phyloP scores from a whole-genome alignment of 768 basidiomycete species.

The Suillus subluteus region DNA sequence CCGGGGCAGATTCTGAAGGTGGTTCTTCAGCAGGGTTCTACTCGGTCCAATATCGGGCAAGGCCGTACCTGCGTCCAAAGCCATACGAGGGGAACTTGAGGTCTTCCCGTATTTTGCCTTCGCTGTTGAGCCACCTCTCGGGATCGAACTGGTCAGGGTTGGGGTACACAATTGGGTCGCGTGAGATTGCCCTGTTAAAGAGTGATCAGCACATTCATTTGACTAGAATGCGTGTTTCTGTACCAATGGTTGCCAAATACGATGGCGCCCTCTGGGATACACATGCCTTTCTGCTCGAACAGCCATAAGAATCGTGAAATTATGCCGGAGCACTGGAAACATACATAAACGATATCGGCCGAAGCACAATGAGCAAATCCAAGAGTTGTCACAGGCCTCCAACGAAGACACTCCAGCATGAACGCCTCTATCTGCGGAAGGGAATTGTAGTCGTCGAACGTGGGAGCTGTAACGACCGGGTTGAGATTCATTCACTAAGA shows the following conservation, averaged over 20 bases:
- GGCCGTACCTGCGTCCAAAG: slow-evolving; percentile 47
- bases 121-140: slow-evolving; percentile 52
- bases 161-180: slow-evolving; percentile 55
- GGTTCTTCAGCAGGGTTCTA: background rate
- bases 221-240: no score
- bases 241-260: slow-evolving; percentile 41
- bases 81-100: slow-evolving; percentile 56
- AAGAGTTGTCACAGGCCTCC: slow-evolving; percentile 42
- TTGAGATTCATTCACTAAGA: slow-evolving; percentile 1
- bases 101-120: slow-evolving; percentile 49
- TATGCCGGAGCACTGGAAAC: slow-evolving; percentile 9
- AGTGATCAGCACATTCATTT: background rate
- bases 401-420: slow-evolving; percentile 43
- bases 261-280: slow-evolving; percentile 41
- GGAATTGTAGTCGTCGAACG: slow-evolving; percentile 39
- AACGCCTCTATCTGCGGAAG: slow-evolving; percentile 46
- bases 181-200: slow-evolving; percentile 50
- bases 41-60: background rate
- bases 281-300: slow-evolving; percentile 34
- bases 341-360: slow-evolving; percentile 65
- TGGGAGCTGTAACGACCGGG: slow-evolving; percentile 35
- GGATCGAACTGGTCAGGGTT: slow-evolving; percentile 64
- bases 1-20: slow-evolving; percentile 60
- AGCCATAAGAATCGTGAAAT: background rate
- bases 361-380: slow-evolving; percentile 70